Evolutionary conservation across 495 filamentous ascomycete species (phyloP), one percentile per base, ranked within the genome.

Genomic region (Penicillium arizonense): DNA sequence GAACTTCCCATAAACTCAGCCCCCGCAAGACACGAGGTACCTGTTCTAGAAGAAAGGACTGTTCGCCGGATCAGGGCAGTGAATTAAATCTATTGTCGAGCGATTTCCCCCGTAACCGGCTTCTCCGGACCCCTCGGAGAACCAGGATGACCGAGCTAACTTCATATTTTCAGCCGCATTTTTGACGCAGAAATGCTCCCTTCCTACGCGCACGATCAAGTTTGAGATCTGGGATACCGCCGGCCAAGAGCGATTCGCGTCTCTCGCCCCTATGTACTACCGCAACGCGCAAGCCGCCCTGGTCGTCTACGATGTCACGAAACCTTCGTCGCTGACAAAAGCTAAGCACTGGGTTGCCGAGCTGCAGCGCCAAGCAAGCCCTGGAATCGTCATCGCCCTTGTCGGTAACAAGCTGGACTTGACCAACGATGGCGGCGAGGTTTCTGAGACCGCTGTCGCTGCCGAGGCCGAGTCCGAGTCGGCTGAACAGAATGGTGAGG

Each of bases 221-320:
- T 98, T 98, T 62, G 94, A 98, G 74, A 98, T 98, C 62, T 98
- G 94, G 94, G 94, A 98, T 81, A 98, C 94, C 4, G 94, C 95
- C 30, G 94, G 94, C 63, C 94, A 98, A 74, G 94, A 98, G 74
- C 90, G 94, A 49, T 98, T 97, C 69, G 94, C 94, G 52, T 94
- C 89, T 23, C 84, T 97, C 35, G 94, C 94, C 13, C 94, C 94
- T 45, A 98, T 98, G 94, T 98, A 98, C 81, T 98, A 98, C 78
- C 93, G 94, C 74, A 98, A 98, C 65, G 94, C 94, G 34, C 94
- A 98, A 76, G 89, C 91, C 57, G 94, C 94, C n/a, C 86, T 98
- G 41, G 94, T 98, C 14, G 94, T 97, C 63, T 98, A 98, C 82
- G 94, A 98, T 71, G 85, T 98, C 59, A 98, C 94, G 33, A 97